phyloP scores from a whole-genome alignment of 1,284 basidiomycete species.

The Filobasidium uniguttulatum region DNA sequence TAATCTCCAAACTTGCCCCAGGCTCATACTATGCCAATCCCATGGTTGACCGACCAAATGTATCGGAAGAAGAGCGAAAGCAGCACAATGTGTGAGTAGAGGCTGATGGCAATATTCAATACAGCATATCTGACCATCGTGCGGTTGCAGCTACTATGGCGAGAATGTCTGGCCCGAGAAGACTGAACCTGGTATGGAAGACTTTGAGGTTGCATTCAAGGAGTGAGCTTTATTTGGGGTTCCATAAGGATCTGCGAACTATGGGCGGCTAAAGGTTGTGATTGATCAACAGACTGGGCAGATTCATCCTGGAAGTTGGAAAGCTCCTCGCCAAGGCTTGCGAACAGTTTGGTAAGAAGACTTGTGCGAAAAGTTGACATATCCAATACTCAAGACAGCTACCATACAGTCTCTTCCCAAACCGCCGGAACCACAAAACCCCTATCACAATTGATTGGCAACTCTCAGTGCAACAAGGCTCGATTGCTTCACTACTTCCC shows the following conservation, averaged over 20 bases:
- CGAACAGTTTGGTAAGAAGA: slow-evolving; percentile 61
- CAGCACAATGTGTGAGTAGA: slow-evolving; percentile 54
- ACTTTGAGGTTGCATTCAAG: slow-evolving; percentile 76
- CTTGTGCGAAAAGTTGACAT: too few species aligned
- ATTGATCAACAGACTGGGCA: slow-evolving; percentile 33
- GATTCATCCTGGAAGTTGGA: slow-evolving; percentile 66
- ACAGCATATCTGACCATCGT: too few species aligned
- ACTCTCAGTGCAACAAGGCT: slow-evolving; percentile 42
- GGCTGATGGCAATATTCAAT: neutral
- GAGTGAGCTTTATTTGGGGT: slow-evolving; percentile 40
- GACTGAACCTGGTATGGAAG: slow-evolving; percentile 49
- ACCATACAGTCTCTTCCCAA: slow-evolving; percentile 3
- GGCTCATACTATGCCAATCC: slow-evolving; percentile 90
- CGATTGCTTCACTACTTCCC: slow-evolving; percentile 85
- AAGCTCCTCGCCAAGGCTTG: slow-evolving; percentile 66
- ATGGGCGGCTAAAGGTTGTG: neutral
- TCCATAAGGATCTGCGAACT: too few species aligned
- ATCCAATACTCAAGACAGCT: too few species aligned
- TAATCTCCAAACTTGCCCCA: slow-evolving; percentile 2
- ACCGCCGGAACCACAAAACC: slow-evolving; percentile 37
- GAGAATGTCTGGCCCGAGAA: slow-evolving; percentile 49
- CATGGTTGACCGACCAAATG: slow-evolving; percentile 49
- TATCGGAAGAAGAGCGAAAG: slow-evolving; percentile 43
- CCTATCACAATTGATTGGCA: slow-evolving; percentile 31
- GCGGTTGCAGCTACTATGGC: slow-evolving; percentile 25